phyloP scores from a whole-genome alignment of 495 filamentous ascomycete species.

The Penicillium chermesinum region DNA sequence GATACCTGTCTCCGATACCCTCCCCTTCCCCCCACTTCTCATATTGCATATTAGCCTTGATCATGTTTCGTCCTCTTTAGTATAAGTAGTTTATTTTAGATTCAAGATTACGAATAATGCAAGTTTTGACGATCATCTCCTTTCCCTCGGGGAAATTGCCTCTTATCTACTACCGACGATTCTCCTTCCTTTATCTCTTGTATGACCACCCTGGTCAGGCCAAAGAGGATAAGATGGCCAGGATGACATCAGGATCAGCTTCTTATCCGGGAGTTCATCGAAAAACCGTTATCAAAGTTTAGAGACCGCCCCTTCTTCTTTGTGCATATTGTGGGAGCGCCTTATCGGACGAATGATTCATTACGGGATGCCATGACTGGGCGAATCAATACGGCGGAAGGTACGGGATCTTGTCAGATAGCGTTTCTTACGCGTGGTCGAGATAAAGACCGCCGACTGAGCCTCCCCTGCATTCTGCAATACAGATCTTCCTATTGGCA shows the following conservation, averaged over 20 bases:
- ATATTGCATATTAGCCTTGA: slow-evolving; percentile 4
- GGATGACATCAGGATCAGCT: neutral
- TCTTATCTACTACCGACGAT: neutral
- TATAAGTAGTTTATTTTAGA: neutral
- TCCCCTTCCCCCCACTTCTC: neutral
- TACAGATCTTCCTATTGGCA: slow-evolving; percentile 3
- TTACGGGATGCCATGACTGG: neutral
- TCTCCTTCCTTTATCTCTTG: neutral
- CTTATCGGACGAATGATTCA: neutral
- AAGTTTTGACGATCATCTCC: neutral
- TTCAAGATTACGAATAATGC: slow-evolving; percentile 3
- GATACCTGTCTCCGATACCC: neutral
- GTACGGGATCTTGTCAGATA: neutral
- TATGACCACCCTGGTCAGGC: neutral
- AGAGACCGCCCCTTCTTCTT: too few relatives aligned
- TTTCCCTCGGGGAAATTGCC: neutral
- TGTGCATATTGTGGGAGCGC: too few relatives aligned
- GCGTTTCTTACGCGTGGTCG: neutral
- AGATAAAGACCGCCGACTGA: neutral
- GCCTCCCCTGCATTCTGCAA: neutral
- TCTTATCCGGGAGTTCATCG: neutral
- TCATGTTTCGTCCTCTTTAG: slow-evolving; percentile 2
- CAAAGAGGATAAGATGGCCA: neutral
- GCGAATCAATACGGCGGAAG: neutral
- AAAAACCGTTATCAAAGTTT: neutral